Evolutionary conservation across 345 rosid species (phyloP).

Genomic region (Gossypium bickii): DNA sequence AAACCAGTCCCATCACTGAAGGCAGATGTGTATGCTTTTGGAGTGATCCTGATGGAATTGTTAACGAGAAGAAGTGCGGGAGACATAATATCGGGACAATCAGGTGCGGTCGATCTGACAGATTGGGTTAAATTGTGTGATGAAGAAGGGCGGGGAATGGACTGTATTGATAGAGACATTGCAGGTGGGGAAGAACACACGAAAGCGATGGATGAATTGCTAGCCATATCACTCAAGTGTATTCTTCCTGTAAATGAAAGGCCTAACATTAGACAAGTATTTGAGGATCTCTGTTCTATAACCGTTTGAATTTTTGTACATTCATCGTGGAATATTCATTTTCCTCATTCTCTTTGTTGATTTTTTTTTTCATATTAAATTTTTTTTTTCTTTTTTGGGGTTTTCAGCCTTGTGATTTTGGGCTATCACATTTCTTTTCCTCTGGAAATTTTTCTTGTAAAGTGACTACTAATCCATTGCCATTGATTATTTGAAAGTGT

Average conservation of each 20-base stretch:
- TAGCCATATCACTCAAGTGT: constrained; percentile 70
- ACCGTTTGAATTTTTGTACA: constrained; percentile 65
- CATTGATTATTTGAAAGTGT: constrained; percentile 39
- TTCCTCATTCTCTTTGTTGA: constrained; percentile 39
- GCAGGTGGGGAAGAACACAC: constrained; percentile 76
- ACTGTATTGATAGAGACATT: constrained; percentile 85
- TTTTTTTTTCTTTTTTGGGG: constrained; percentile 17
- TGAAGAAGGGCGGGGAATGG: constrained; percentile 86
- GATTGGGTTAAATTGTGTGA: constrained; percentile 87
- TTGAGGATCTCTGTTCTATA: constrained; percentile 60
- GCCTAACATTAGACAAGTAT: constrained; percentile 90
- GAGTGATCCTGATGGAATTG: constrained; percentile 89
- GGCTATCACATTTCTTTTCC: constrained; percentile 26
- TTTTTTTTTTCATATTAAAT: constrained; percentile 3
- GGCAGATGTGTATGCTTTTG: constrained; percentile 81
- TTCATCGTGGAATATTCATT: constrained; percentile 49
- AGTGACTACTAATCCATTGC: constrained; percentile 34
- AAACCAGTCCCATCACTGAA: constrained; percentile 66
- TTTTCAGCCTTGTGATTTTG: constrained; percentile 44
- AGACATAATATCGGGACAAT: constrained; percentile 91
- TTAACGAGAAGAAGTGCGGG: constrained; percentile 84
- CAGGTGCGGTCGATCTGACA: constrained; percentile 85
- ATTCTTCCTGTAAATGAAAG: constrained; percentile 80
- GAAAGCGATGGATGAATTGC: constrained; percentile 85
- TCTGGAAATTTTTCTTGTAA: constrained; percentile 38